A percentile compares a stretch with the other conserved stretches of the same genome.
These are phyloP conservation scores for Corymbia maculata DNA, from an alignment of 345 rosid species.

Conservation along the genomic window DNA sequence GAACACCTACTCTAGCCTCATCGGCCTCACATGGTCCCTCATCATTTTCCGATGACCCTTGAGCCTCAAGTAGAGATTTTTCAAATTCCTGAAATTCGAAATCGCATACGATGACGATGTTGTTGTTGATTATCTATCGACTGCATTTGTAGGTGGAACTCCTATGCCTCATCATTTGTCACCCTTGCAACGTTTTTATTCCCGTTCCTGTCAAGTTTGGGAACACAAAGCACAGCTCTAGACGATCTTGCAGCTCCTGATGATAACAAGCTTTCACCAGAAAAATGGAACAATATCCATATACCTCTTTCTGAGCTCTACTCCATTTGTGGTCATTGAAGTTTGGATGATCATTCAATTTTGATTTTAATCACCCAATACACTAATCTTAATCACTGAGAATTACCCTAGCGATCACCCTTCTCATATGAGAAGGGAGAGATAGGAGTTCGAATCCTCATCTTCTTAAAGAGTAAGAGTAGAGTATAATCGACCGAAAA, in stretches of 20 bases:
- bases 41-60: slow-evolving; percentile 52
- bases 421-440: too few species aligned
- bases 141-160: slow-evolving; percentile 55
- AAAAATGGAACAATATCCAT: background rate
- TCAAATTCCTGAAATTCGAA: background rate
- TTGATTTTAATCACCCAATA: background rate
- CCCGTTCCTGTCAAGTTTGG: background rate
- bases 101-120: background rate
- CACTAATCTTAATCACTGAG: background rate
- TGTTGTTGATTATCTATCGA: background rate
- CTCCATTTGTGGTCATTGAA: background rate
- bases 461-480: too few species aligned
- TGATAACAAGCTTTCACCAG: background rate
- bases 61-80: too few species aligned
- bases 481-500: too few species aligned
- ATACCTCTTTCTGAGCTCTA: background rate
- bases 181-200: background rate
- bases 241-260: background rate
- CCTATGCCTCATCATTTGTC: background rate
- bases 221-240: background rate
- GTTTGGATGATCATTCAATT: background rate
- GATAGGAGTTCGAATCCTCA: too few species aligned
- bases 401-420: too few species aligned
- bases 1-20: slow-evolving; percentile 88
- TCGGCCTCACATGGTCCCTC: slow-evolving; percentile 88